Conservation (phyloP, 352 stramenopile genomes). For the Phytophthora cactorum region DNA sequence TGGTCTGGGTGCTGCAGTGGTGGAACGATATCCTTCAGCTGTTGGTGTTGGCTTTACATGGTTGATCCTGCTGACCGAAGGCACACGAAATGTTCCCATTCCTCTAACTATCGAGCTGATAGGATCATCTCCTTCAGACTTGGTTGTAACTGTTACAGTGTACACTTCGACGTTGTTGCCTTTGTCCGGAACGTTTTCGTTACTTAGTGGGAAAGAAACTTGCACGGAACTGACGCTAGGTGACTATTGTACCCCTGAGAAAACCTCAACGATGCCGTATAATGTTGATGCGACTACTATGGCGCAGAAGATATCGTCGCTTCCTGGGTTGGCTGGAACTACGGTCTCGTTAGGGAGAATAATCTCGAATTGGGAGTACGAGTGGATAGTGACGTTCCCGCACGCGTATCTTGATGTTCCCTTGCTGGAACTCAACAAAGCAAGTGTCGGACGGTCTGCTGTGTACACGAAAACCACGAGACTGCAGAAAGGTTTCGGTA, state of each 20-base stretch:
- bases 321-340: slow-evolving; percentile 68
- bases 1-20: slow-evolving; percentile 33
- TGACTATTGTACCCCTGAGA: slow-evolving; percentile 49
- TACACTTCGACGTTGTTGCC: slow-evolving; percentile 38
- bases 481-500: slow-evolving; percentile 43
- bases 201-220: slow-evolving; percentile 57
- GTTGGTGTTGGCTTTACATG: slow-evolving; percentile 51
- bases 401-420: slow-evolving; percentile 39
- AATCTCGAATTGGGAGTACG: slow-evolving; percentile 41
- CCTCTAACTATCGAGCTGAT: slow-evolving; percentile 42
- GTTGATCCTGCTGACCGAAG: slow-evolving; percentile 44
- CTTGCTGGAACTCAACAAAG: slow-evolving; percentile 41
- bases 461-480: slow-evolving; percentile 17
- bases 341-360: slow-evolving; percentile 41
- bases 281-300: slow-evolving; percentile 60
- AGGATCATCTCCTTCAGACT: slow-evolving; percentile 21
- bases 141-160: slow-evolving; percentile 34
- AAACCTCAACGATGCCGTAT: slow-evolving; percentile 48
- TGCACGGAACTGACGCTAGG: slow-evolving; percentile 65
- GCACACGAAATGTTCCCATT: slow-evolving; percentile 17
- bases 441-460: slow-evolving; percentile 22
- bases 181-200: slow-evolving; percentile 62
- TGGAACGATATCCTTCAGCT: slow-evolving; percentile 43
- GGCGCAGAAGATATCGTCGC: slow-evolving; percentile 50
- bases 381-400: slow-evolving; percentile 54